Evolutionary conservation across 164 flowering plant genomes (phyloP).

Genomic region (Vitis riparia): DNA sequence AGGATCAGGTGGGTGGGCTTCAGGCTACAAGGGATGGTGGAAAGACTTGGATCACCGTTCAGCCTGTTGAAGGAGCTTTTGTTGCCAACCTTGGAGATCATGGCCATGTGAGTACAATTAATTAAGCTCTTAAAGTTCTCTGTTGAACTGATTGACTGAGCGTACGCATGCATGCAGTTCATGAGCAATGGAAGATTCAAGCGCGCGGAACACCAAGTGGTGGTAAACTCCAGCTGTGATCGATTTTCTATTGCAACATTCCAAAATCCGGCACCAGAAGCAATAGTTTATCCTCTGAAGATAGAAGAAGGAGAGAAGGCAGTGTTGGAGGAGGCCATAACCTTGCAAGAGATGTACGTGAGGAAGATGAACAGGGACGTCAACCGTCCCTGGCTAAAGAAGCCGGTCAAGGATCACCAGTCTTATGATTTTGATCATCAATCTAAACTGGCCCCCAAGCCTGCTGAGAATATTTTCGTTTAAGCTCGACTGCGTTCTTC

Average conservation of each 20-base stretch:
- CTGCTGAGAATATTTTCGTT: slow-evolving; percentile 43
- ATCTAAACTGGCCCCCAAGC: slow-evolving; percentile 37
- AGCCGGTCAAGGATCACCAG: slow-evolving; percentile 59
- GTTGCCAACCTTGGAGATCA: slow-evolving; percentile 90
- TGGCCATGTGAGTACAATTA: slow-evolving; percentile 63
- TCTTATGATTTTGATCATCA: slow-evolving; percentile 25
- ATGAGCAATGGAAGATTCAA: slow-evolving; percentile 92
- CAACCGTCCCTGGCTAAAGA: slow-evolving; percentile 73
- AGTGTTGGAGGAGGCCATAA: slow-evolving; percentile 60
- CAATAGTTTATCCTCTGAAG: slow-evolving; percentile 65
- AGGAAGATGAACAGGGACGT: slow-evolving; percentile 78
- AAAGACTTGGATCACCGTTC: slow-evolving; percentile 82
- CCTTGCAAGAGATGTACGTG: slow-evolving; percentile 77
- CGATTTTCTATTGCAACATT: slow-evolving; percentile 81
- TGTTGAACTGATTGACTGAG: not conserved
- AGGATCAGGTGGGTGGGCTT: slow-evolving; percentile 84
- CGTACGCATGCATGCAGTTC: slow-evolving; percentile 32
- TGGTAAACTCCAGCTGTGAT: slow-evolving; percentile 76
- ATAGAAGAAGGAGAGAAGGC: slow-evolving; percentile 72
- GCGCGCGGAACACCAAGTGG: slow-evolving; percentile 92
- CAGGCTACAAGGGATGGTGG: slow-evolving; percentile 87
- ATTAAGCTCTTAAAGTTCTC: too few relatives aligned
- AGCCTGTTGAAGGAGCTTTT: slow-evolving; percentile 78
- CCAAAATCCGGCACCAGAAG: slow-evolving; percentile 87
- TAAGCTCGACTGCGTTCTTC: slow-evolving; percentile 5